Base-by-base conservation (phyloP, 108 stramenopile species). In the Cyclotella baltica region DNA sequence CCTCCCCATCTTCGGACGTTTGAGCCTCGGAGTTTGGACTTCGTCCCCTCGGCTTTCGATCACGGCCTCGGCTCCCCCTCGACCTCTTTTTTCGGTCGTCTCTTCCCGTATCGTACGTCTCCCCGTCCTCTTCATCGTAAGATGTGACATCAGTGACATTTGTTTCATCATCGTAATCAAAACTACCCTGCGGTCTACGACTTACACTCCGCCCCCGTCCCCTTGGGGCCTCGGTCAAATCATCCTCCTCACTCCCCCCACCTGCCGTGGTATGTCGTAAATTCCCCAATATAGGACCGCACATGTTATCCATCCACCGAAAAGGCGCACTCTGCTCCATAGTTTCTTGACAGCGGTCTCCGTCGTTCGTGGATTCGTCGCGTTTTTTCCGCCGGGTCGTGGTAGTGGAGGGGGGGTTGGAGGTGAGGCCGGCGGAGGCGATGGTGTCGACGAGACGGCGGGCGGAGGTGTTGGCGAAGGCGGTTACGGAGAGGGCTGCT, bases 141-240 rank as follows among this genome's bases (percentile, higher is more conserved):
- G 59, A 47, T 1, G 77, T 77, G 20, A 40, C 64, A 67, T 75
- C 69, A 0, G 80, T 81, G 5, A 70, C 73, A 38, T 75, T 75
- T 19, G 80, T 81, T 33, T 81, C 80, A 47, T 81, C 80, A 35
- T 81, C 80, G 28, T 81, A 75, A 27, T 81, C 80, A 36, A 64
- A 75, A n/a, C 72, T 74, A 36, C 73, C 69, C 28, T 28, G 37
- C 38, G 80, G 79, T 51, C 79, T 66, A 33, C 67, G 50, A 43
- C 38, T 29, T 29, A 27, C 33, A 34, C 58, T n/a, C 56, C 31
- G 16, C 23, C 31, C 20, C 34, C 62, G 67, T 23, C 35, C 27
- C 19, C 18, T 36, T 6, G 35, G 25, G 16, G n/a, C 77, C 53
- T 35, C 63, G 11, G 70, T 40, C 40, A 71, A 37, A 59, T 82